These are phyloP conservation scores for Discostella pseudostelligera DNA, from an alignment of 108 stramenopile genomes.

Conservation along the genomic window DNA sequence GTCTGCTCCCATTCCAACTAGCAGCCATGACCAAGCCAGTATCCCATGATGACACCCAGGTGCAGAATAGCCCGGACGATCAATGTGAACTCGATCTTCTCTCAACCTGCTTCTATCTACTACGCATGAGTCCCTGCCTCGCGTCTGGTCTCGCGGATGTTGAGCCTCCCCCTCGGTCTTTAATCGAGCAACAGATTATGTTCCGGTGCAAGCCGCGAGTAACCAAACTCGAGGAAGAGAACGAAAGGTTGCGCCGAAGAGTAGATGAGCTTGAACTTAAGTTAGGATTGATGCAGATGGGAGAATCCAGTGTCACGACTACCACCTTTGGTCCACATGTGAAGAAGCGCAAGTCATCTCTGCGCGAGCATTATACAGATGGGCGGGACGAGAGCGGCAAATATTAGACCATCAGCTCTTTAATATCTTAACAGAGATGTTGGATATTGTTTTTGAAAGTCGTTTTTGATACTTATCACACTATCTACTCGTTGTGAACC, in stretches of 20 bases:
- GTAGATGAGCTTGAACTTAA: conserved; percentile 28
- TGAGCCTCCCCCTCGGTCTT: conserved; percentile 4
- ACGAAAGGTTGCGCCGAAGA: conserved; percentile 25
- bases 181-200: conserved; percentile 29
- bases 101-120: conserved; percentile 24
- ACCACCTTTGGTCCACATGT: neutral
- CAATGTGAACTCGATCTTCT: conserved; percentile 27
- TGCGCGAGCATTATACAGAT: neutral
- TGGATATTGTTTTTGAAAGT: too few species aligned
- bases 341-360: conserved; percentile 39
- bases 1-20: conserved; percentile 45
- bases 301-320: neutral
- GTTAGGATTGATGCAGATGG: conserved; percentile 10
- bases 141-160: conserved; percentile 31
- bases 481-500: neutral
- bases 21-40: conserved; percentile 28
- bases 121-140: conserved; percentile 38
- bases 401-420: too few species aligned
- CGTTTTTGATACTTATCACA: too few species aligned
- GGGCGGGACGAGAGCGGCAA: too few species aligned
- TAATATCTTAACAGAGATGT: too few species aligned
- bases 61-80: neutral
- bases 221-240: conserved; percentile 36
- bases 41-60: conserved; percentile 5
- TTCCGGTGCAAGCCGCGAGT: conserved; percentile 25